phyloP scores from a whole-genome alignment of 768 basidiomycete species.

The Neoboletus subvelutipes region DNA sequence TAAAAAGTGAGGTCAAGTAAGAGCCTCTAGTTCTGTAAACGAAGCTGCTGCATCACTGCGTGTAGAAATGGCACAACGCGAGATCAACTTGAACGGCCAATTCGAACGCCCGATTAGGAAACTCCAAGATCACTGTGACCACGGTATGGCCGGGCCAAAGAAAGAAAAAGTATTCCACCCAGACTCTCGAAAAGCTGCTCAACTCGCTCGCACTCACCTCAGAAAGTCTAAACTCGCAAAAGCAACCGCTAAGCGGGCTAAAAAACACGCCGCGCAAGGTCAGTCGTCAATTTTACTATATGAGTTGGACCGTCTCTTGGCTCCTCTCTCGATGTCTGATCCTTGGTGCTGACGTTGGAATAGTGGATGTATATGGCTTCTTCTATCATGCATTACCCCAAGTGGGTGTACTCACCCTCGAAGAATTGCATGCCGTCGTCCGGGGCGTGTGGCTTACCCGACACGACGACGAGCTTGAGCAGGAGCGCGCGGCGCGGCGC shows the following conservation, averaged over 20 bases:
- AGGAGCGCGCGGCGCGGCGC: slow-evolving; percentile 58
- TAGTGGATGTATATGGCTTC: slow-evolving; percentile 73
- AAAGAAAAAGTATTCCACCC: slow-evolving; percentile 85
- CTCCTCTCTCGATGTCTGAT: background rate
- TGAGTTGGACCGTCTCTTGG: background rate
- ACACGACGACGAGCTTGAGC: slow-evolving; percentile 62
- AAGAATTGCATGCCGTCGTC: slow-evolving; percentile 65
- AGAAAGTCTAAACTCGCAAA: slow-evolving; percentile 68
- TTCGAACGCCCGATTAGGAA: background rate
- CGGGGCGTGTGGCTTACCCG: slow-evolving; percentile 72
- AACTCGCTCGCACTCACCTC: slow-evolving; percentile 63
- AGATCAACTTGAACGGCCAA: background rate
- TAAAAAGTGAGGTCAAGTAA: no score
- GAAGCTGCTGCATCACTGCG: background rate
- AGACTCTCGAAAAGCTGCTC: slow-evolving; percentile 78
- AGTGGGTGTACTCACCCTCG: slow-evolving; percentile 53
- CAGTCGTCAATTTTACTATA: background rate
- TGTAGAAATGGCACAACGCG: background rate
- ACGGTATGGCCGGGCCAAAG: slow-evolving; percentile 33
- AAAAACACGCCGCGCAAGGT: slow-evolving; percentile 60
- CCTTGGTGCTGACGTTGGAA: background rate
- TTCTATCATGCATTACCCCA: slow-evolving; percentile 72
- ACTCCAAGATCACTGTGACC: background rate
- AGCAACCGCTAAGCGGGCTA: slow-evolving; percentile 51
- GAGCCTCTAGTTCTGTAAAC: no score